Percentiles rank a stretch among this genome's conserved stretches.
phyloP scores from a whole-genome alignment of 768 basidiomycete species.

The Goffeauzyma gilvescens region DNA sequence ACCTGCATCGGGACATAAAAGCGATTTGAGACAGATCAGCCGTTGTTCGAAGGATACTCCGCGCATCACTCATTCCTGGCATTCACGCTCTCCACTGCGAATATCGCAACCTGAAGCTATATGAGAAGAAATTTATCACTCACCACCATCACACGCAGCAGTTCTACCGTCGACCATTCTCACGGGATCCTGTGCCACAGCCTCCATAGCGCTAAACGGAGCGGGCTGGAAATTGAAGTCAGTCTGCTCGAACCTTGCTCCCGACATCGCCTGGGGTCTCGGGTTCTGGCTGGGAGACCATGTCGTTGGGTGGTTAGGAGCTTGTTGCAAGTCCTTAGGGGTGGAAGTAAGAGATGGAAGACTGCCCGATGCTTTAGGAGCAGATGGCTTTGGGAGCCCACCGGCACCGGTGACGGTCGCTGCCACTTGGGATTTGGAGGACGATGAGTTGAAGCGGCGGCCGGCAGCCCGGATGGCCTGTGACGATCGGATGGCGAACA shows the following conservation, averaged over 20 bases:
- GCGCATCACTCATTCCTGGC: neutral
- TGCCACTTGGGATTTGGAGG: too few species aligned
- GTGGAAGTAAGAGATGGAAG: too few species aligned
- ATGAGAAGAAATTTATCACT: constrained; percentile 28
- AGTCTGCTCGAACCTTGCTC: constrained; percentile 85
- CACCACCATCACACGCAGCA: constrained; percentile 89
- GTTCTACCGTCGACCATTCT: constrained; percentile 60
- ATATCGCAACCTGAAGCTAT: too few species aligned
- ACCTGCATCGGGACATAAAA: constrained; percentile 38
- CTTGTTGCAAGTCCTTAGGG: constrained; percentile 37
- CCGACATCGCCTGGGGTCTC: constrained; percentile 33
- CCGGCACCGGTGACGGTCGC: too few species aligned
- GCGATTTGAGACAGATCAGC: neutral
- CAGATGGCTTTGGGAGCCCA: too few species aligned
- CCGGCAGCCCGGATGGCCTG: too few species aligned
- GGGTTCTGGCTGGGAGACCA: constrained; percentile 72
- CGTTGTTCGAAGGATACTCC: neutral
- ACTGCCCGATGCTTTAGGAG: too few species aligned
- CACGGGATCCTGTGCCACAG: constrained; percentile 70
- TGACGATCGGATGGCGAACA: too few species aligned
- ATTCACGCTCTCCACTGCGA: neutral
- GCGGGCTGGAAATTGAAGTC: constrained; percentile 69
- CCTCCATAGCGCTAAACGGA: constrained; percentile 74
- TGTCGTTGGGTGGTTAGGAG: constrained; percentile 61
- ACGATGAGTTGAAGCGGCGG: too few species aligned